Base-by-base conservation (phyloP, 2,329 filamentous ascomycete species). In the Fusarium sp. region DNA sequence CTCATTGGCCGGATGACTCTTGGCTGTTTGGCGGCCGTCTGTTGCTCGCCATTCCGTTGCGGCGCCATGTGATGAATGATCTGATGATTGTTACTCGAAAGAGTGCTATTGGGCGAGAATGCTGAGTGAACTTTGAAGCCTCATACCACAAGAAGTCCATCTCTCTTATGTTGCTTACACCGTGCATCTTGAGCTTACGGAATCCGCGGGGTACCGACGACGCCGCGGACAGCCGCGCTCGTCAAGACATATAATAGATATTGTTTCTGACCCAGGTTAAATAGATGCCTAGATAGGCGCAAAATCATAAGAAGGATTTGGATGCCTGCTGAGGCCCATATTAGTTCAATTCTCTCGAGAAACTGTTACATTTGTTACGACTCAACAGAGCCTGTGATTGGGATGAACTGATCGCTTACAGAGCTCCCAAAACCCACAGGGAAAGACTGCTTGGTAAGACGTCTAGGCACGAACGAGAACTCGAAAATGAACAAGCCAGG, bases 1-100 rank as follows among this genome's bases (percentile, higher is more conserved):
- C 73, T 74, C 73, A 75, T 73, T 68, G 73, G 73, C 54, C 73
- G 73, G 56, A 75, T 66, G 20, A 69, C 36, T 35, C 35, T 71
- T 9, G 57, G 59, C 42, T 70, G 40, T 63, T 56, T 22, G 40
- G 6, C 35, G 27, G 60, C 60, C 31, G 33, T 22, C 31, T 18
- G 42, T 33, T 11, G 42, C 22, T 38, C 31, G 16, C 61, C 47
- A 40, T 65, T 65, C 29, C 45, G 50, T 20, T 27, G 54, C n/a
- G 57, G 27, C 58, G 62, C 56, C 72, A 74, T 74, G 16, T 50
- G 16, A n/a, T 42, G 36, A 22, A 27, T 40, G 14, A 25, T 8
- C 62, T 1, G 45, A 38, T 31, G 68, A 36, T 31, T 47, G 29
- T 36, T 59, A 9, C 29, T 62, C 7, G 20, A 35, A 36, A 22